These are phyloP conservation scores for Pichia exigua DNA, from an alignment of 805 yeast genomes.

Conservation along the genomic window DNA sequence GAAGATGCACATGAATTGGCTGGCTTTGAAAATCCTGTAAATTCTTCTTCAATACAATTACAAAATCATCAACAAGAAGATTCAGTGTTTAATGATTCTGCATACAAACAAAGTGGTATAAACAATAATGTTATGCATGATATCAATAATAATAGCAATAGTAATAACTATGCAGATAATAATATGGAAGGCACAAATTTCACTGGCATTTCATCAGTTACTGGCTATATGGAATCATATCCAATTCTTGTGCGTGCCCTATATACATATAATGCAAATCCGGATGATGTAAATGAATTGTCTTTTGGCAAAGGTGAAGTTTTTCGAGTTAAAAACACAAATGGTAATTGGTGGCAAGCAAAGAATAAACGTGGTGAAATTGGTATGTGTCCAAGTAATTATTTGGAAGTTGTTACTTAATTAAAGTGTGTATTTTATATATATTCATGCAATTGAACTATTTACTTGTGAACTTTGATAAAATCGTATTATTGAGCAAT, in stretches of 20 bases:
- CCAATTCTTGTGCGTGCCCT: conserved; percentile 83
- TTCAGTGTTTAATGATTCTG: conserved; percentile 9
- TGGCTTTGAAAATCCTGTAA: conserved; percentile 12
- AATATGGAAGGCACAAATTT: conserved; percentile 6
- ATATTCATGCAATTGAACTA: not conserved
- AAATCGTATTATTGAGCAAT: not conserved
- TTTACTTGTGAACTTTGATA: too few relatives aligned
- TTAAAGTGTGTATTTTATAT: not conserved
- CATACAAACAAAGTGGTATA: conserved; percentile 11
- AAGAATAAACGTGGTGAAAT: conserved; percentile 82
- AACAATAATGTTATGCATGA: not conserved
- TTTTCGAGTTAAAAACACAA: conserved; percentile 85
- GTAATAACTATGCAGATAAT: not conserved
- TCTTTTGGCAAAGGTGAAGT: conserved; percentile 87
- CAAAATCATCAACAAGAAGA: not conserved
- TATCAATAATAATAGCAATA: not conserved
- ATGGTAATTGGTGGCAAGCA: conserved; percentile 99
- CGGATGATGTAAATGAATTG: conserved; percentile 87
- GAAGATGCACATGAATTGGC: conserved; percentile 8
- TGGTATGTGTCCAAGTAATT: conserved; percentile 95
- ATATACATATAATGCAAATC: conserved; percentile 81
- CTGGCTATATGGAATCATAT: conserved; percentile 33
- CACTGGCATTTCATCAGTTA: conserved; percentile 7
- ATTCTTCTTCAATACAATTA: not conserved
- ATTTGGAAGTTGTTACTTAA: conserved; percentile 61